Percentiles rank a stretch among this genome's conserved stretches.
phyloP scores from a whole-genome alignment of 176 grass and related monocot genomes.

The Pontederia paniculata region DNA sequence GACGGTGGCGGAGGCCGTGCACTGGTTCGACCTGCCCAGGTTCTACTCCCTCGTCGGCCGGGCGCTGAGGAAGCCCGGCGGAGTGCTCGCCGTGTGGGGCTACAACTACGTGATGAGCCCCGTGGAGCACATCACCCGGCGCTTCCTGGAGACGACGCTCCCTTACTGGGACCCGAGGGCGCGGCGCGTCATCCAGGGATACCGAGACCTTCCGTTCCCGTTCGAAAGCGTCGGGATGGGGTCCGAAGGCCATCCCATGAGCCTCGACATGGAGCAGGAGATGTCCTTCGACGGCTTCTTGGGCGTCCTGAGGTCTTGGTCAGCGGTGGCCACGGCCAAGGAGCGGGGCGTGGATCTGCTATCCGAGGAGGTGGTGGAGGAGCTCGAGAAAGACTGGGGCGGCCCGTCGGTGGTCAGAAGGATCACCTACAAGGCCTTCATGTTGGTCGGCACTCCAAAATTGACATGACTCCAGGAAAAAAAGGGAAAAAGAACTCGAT shows the following conservation, averaged over 20 bases:
- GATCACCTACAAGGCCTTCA: slow-evolving; percentile 50
- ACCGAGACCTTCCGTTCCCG: slow-evolving; percentile 52
- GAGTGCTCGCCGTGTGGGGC: slow-evolving; percentile 60
- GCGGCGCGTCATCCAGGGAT: slow-evolving; percentile 31
- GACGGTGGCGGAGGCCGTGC: slow-evolving; percentile 42
- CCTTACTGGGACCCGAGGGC: slow-evolving; percentile 46
- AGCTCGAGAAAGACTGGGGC: slow-evolving; percentile 39
- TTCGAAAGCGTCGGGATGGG: slow-evolving; percentile 59
- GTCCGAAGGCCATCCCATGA: slow-evolving; percentile 42
- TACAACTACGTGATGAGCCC: slow-evolving; percentile 42
- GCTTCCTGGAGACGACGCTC: slow-evolving; percentile 26
- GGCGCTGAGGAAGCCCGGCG: slow-evolving; percentile 47
- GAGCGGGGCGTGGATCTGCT: slow-evolving; percentile 52
- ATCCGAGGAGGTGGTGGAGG: slow-evolving; percentile 34
- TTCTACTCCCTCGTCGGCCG: slow-evolving; percentile 59
- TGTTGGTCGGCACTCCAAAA: slow-evolving; percentile 50
- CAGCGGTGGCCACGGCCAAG: slow-evolving; percentile 32
- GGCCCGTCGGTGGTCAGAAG: slow-evolving; percentile 20
- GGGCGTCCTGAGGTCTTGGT: slow-evolving; percentile 34
- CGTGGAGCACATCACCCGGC: slow-evolving; percentile 26
- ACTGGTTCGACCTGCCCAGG: slow-evolving; percentile 67
- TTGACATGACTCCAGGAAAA: not conserved
- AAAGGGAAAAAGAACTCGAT: not conserved
- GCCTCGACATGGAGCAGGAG: slow-evolving; percentile 42
- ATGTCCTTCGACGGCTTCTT: slow-evolving; percentile 38